Evolutionary conservation across 768 basidiomycete genomes (phyloP), one percentile per base, ranked within the genome.

Genomic region (Butyriboletus loyo): DNA sequence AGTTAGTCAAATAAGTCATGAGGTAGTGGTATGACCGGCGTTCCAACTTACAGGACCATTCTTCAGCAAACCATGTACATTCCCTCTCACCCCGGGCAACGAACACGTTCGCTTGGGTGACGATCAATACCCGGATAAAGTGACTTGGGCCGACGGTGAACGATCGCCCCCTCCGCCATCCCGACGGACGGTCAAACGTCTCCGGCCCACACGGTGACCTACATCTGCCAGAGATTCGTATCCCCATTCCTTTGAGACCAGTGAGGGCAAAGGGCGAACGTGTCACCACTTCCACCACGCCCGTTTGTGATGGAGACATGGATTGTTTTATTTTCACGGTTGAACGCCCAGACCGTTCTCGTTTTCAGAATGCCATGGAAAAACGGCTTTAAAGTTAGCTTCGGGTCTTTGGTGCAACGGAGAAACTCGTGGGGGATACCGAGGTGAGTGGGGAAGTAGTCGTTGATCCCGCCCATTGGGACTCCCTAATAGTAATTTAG

Each of bases 261-360:
- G n/a, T 55, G 28, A 8, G 60, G 53, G 3, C 0, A 0, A n/a
- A 63, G 5, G 1, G n/a, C 2, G 38, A 38, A 63, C 4, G 19
- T 1, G 0, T 17, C 11, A 4, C 45, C 39, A n/a, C 53, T 53
- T n/a, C 61, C 53, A 5, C 48, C 50, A 24, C 25, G 46, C 17
- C 28, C n/a, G 38, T 53, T 62, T 14, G 60, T 49, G 4, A 62
- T 25, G 7, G 44, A 9, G 17, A 61, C 17, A 3, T 39, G 5
- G 21, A 55, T 46, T 13, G 17, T 8, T 14, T 25, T 14, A 15
- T 1, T 6, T 2, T 25, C 19, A 9, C 50, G 57, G 21, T 59
- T 61, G 31, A 60, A 58, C 6, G 62, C 46, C 60, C 60, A 62
- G 27, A 61, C 56, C 59, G 58, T 61, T 10, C 27, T 42, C n/a